Conservation (phyloP, 805 yeast species). For the Nakazawaea peltata region DNA sequence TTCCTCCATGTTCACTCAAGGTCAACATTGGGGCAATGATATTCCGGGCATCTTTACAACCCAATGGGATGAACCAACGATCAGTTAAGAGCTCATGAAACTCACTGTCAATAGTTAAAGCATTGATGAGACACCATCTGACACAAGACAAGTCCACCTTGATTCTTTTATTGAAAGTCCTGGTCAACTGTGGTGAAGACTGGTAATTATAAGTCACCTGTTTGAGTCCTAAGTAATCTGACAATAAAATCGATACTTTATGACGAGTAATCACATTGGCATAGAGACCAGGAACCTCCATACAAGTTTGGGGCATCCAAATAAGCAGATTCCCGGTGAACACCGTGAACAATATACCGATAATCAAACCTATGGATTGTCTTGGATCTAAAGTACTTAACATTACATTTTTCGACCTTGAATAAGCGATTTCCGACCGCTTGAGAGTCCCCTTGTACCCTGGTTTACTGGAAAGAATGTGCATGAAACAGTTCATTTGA, state of each 20-base stretch:
- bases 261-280: conserved; percentile 71
- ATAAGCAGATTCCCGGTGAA: conserved; percentile 77
- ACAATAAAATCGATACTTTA: conserved; percentile 65
- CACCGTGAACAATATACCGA: conserved; percentile 73
- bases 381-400: conserved; percentile 61
- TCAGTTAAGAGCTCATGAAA: conserved; percentile 83
- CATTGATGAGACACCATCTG: conserved; percentile 84
- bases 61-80: conserved; percentile 85
- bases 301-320: conserved; percentile 60
- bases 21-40: conserved; percentile 87
- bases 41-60: conserved; percentile 66
- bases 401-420: conserved; percentile 44
- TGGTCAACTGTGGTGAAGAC: conserved; percentile 75
- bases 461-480: conserved; percentile 61
- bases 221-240: conserved; percentile 84
- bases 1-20: conserved; percentile 91
- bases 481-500: conserved; percentile 73
- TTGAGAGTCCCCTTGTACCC: conserved; percentile 28
- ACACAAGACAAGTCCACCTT: conserved; percentile 73
- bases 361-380: conserved; percentile 77
- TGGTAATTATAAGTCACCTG: conserved; percentile 91
- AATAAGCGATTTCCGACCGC: conserved; percentile 42
- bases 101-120: conserved; percentile 87
- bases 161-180: conserved; percentile 68
- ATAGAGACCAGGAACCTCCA: conserved; percentile 78